Base-by-base conservation (phyloP, 2,329 filamentous ascomycete species). In the Apiospora phragmitis region DNA sequence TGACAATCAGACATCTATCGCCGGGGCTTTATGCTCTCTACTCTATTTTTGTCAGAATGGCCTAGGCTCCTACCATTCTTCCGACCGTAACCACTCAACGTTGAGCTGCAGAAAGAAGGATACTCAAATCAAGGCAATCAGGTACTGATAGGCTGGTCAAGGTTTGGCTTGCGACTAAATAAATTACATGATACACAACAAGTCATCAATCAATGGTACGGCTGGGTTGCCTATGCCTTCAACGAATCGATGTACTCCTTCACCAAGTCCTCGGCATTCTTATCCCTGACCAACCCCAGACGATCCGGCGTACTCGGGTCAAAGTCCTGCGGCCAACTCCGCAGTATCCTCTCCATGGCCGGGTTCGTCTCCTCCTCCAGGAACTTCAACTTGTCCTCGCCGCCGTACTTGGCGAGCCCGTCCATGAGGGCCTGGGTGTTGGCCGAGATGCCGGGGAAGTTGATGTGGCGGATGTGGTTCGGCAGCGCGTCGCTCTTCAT, bases 381-480 rank as follows among this genome's bases (percentile, higher is more conserved):
- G 18, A 87, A 79, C 69, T 79, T 79, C 74, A 90, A 76, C 76
- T 83, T 86, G 68, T 90, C 86, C 78, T 84, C 81, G 0, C 89
- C 89, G 12, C 86, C 89, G 62, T 88, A 82, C 74, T 83, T 84
- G 68, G 83, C 85, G 74, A 91, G 77, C 35, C 86, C 87, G 76
- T 90, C 87, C 81, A 90, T 82, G 81, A 91, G 85, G 75, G 90
- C 86, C 78, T 89, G 86, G n/a, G 89, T 82, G 43, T 84, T 88
- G 4, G 88, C 86, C 59, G 86, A 84, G 70, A 89, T 77, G 72
- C 89, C 89, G 0, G 89, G 89, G 47, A 90, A 81, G 77, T 90
- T 90, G 69, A 91, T 83, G 67, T 86, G 84, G 29, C 89, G 82
- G 65, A 85, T 84, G 81, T 85, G 80, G 72, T 69, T 70, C 14